Conservation (phyloP, 257 asterid genomes). For the Solanum ossicruentum region DNA sequence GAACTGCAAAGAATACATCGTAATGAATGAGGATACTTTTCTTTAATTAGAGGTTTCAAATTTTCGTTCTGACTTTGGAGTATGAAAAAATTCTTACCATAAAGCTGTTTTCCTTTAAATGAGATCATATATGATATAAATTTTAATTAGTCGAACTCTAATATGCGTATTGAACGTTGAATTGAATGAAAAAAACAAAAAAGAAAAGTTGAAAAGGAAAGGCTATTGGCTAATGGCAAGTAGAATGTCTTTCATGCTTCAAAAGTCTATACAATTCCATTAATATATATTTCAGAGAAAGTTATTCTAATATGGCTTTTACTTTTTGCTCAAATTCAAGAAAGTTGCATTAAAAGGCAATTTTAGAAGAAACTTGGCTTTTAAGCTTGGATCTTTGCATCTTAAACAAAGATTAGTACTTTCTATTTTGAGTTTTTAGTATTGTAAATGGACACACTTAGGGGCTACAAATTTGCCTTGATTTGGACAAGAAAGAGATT, state of each 20-base stretch:
- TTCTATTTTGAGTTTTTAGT: neutral
- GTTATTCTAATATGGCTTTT: neutral
- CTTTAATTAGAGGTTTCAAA: too few species aligned
- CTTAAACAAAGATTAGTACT: neutral
- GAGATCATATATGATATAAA: fast-evolving
- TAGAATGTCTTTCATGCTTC: constrained; percentile 23
- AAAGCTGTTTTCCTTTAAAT: neutral
- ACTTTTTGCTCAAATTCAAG: neutral
- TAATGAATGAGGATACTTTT: too few species aligned
- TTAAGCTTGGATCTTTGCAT: neutral
- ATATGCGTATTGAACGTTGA: too few species aligned
- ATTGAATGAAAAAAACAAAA: too few species aligned
- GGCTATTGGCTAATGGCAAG: constrained; percentile 6
- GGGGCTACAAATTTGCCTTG: neutral
- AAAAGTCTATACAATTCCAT: constrained; percentile 3
- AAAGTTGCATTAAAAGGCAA: neutral
- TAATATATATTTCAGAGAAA: constrained; percentile 12
- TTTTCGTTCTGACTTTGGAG: neutral
- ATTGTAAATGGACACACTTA: neutral
- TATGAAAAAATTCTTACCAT: neutral
- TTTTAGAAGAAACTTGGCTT: neutral
- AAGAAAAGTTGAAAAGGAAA: constrained; percentile 1
- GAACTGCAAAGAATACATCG: neutral
- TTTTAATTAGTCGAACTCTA: neutral
- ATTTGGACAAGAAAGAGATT: neutral